These are phyloP conservation scores for Pseudogymnoascus sp. DNA, from an alignment of 2,329 filamentous ascomycete genomes.

Conservation along the genomic window DNA sequence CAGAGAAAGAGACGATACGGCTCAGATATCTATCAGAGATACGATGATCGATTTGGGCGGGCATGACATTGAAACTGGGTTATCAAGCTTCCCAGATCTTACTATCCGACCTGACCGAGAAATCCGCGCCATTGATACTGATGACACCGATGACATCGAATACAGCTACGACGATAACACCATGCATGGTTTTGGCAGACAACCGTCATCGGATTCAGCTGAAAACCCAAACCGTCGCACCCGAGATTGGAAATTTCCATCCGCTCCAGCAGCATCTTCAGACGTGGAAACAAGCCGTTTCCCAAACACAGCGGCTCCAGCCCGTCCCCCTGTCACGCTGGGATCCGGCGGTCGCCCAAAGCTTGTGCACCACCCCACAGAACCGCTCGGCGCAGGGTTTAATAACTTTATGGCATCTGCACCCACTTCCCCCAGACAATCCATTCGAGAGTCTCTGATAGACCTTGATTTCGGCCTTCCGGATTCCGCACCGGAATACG, in stretches of 20 bases:
- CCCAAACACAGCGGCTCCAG: conserved; percentile 34
- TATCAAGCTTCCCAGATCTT: conserved; percentile 53
- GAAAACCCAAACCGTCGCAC: conserved; percentile 45
- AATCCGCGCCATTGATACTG: conserved; percentile 14
- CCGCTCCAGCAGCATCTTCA: conserved; percentile 44
- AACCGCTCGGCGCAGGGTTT: conserved; percentile 33
- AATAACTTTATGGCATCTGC: conserved; percentile 11
- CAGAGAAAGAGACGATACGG: conserved; percentile 43
- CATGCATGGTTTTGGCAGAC: conserved; percentile 37
- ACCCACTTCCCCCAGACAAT: conserved; percentile 18
- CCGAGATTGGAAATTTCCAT: conserved; percentile 53
- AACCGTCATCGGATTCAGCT: conserved; percentile 51
- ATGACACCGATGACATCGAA: conserved; percentile 19
- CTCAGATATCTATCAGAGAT: conserved; percentile 45
- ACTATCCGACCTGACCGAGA: conserved; percentile 40
- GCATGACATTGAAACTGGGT: conserved; percentile 47
- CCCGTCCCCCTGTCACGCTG: conserved; percentile 23
- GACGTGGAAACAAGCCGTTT: conserved; percentile 48
- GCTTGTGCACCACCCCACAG: conserved; percentile 45
- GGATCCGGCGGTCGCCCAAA: conserved; percentile 35
- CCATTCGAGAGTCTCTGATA: conserved; percentile 34
- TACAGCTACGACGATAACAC: conserved; percentile 11
- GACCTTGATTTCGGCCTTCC: conserved; percentile 48
- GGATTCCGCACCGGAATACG: conserved; percentile 45
- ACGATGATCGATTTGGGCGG: conserved; percentile 57